phyloP scores from a whole-genome alignment of 2,329 filamentous ascomycete species.

The Chlorencoelia australis region DNA sequence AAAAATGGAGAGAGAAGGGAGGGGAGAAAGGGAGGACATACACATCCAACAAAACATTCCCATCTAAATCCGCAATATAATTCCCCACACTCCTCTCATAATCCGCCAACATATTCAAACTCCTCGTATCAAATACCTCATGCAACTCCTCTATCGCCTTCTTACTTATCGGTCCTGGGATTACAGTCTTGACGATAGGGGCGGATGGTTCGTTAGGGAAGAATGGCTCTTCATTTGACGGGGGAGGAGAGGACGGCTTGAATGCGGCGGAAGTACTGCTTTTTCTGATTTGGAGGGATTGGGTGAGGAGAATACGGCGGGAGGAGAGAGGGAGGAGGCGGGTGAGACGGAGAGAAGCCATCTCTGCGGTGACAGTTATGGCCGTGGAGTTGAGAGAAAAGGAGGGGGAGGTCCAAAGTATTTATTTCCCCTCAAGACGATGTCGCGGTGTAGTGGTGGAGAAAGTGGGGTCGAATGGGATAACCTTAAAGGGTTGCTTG shows the following conservation, averaged over 20 bases:
- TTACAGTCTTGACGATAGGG: constrained; percentile 27
- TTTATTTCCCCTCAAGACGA: too few relatives aligned
- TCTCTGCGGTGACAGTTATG: constrained; percentile 4
- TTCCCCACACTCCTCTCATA: constrained; percentile 43
- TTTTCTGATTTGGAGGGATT: constrained; percentile 4
- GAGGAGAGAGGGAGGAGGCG: constrained; percentile 20
- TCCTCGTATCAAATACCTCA: constrained; percentile 40
- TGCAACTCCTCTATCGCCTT: constrained; percentile 34
- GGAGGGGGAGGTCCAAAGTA: neutral
- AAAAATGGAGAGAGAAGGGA: neutral
- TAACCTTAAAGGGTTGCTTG: too few relatives aligned
- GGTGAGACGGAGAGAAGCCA: constrained; percentile 25
- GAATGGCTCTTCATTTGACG: constrained; percentile 20
- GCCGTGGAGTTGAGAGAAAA: neutral
- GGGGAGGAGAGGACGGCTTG: constrained; percentile 14
- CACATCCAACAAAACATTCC: constrained; percentile 40
- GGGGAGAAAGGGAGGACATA: too few relatives aligned
- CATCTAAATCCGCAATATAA: constrained; percentile 42
- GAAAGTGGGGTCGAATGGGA: too few relatives aligned
- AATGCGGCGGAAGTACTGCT: constrained; percentile 6
- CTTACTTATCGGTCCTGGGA: constrained; percentile 30
- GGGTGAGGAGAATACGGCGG: too few relatives aligned
- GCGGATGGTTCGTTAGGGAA: constrained; percentile 25
- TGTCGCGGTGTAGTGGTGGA: too few relatives aligned
- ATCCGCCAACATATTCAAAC: constrained; percentile 42